These are phyloP conservation scores for Exsudoporus frostii DNA, from an alignment of 768 basidiomycete genomes.

Conservation along the genomic window DNA sequence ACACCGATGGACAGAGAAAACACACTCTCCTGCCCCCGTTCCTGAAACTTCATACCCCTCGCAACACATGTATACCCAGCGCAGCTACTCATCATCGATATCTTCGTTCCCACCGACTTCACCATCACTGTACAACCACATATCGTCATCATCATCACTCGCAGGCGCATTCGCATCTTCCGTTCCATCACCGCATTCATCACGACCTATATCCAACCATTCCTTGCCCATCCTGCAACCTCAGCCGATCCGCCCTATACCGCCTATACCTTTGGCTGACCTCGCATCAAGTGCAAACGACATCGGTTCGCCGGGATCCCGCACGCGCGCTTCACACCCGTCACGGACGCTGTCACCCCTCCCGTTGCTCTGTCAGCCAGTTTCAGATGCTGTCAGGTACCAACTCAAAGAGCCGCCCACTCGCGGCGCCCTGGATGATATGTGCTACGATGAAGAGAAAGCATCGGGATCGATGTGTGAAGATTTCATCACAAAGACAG, in stretches of 20 bases:
- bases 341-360: conserved; percentile 25
- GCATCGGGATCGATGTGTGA: conserved; percentile 18
- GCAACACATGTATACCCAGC: conserved; percentile 24
- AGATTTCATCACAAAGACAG: conserved; percentile 10
- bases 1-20: conserved; percentile 19
- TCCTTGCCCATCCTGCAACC: conserved; percentile 32
- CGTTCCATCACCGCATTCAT: conserved; percentile 9
- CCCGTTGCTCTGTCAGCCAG: conserved; percentile 33
- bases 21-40: conserved; percentile 8
- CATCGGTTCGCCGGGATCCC: background rate
- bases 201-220: conserved; percentile 8
- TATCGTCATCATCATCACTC: conserved; percentile 23
- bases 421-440: conserved; percentile 1
- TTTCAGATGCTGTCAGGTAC: conserved; percentile 32
- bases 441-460: conserved; percentile 12
- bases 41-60: conserved; percentile 18
- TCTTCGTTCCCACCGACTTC: conserved; percentile 19
- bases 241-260: conserved; percentile 34
- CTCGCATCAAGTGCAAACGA: conserved; percentile 25
- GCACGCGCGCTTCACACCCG: background rate
- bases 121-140: conserved; percentile 20
- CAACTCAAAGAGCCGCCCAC: conserved; percentile 20
- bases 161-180: conserved; percentile 26
- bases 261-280: conserved; percentile 31
- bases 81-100: conserved; percentile 15